Percentiles rank a stretch among this genome's conserved stretches.
phyloP scores from a whole-genome alignment of 83 land plant genomes.

The Diphasiastrum complanatum region DNA sequence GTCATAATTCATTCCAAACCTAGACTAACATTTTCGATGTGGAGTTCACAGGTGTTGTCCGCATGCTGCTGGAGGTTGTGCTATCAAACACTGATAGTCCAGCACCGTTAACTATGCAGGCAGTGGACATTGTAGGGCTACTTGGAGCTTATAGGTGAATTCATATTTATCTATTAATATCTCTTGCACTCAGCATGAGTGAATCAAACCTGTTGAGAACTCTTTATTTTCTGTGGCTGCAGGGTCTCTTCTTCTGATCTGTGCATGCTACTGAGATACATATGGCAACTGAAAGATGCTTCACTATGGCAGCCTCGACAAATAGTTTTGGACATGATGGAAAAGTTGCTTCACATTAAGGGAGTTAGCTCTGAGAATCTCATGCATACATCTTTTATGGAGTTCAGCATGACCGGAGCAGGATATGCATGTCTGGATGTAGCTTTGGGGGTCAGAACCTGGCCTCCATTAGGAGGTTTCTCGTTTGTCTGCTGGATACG shows the following conservation, averaged over 20 bases:
- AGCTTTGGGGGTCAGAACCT: slow-evolving; percentile 83
- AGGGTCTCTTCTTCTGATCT: slow-evolving; percentile 86
- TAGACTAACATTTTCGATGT: no score
- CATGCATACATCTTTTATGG: slow-evolving; percentile 72
- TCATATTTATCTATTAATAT: not conserved
- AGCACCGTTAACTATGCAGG: no score
- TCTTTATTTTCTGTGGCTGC: slow-evolving; percentile 17
- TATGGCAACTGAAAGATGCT: slow-evolving; percentile 42
- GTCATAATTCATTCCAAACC: no score
- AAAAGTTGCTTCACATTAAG: slow-evolving; percentile 62
- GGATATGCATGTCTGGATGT: slow-evolving; percentile 90
- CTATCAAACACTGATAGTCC: no score
- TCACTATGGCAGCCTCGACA: slow-evolving; percentile 58
- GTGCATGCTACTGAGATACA: slow-evolving; percentile 60
- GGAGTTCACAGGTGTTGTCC: no score
- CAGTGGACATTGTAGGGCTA: no score
- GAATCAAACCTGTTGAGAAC: no score
- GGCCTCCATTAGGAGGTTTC: slow-evolving; percentile 98
- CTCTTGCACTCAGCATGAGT: no score
- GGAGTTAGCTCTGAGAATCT: slow-evolving; percentile 53
- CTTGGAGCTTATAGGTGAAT: no score
- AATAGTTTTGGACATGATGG: slow-evolving; percentile 64
- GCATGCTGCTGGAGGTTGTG: no score
- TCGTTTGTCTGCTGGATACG: slow-evolving; percentile 96
- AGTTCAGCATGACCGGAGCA: slow-evolving; percentile 62